Base-by-base conservation (phyloP, 192 early-diverging fungal species). In the Lunasporangiospora selenospora region DNA sequence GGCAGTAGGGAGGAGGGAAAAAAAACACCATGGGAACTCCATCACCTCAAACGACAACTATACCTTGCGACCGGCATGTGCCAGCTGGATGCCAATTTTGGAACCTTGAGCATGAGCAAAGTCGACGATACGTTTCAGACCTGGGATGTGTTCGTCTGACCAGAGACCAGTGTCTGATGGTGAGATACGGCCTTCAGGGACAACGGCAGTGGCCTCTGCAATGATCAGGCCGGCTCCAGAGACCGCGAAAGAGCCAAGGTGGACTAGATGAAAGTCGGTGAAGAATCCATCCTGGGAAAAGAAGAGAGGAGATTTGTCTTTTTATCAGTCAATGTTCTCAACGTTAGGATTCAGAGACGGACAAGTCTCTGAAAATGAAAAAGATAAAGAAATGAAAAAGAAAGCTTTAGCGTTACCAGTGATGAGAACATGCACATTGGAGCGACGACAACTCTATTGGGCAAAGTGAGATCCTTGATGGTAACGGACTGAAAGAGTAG, bases 391-490 rank as follows among this genome's bases (percentile, higher is more conserved):
- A n/a, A n/a, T n/a, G n/a, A n/a, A n/a, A n/a, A n/a, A n/a, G n/a
- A n/a, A n/a, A n/a, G n/a, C n/a, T n/a, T n/a, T n/a, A n/a, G n/a
- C n/a, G n/a, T n/a, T n/a, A n/a, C n/a, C n/a, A n/a, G n/a, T n/a
- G 81, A 62, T 15, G 85, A 85, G 73, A 89, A 90, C 84, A 81
- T 85, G 77, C 91, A 92, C 93, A 94, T 95, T 33, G 93, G 93
- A 31, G 90, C 85, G 31, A 93, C 85, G 9, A 67, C 78, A 12
- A 92, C 60, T n/a, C 92, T 82, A 77, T 96, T 97, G 54, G 88
- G 88, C 51, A 92, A 73, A 24, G 80, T 87, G 23, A 88, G 42
- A 2, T 65, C 64, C 43, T 89, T 83, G 52, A 93, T 71, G 1
- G 56, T 85, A 37, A 93, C 61, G 1, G 93, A 89, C 47, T 79